Evolutionary conservation across 2,329 filamentous ascomycete genomes (phyloP).

Genomic region (Sarocladiaceae sp.): DNA sequence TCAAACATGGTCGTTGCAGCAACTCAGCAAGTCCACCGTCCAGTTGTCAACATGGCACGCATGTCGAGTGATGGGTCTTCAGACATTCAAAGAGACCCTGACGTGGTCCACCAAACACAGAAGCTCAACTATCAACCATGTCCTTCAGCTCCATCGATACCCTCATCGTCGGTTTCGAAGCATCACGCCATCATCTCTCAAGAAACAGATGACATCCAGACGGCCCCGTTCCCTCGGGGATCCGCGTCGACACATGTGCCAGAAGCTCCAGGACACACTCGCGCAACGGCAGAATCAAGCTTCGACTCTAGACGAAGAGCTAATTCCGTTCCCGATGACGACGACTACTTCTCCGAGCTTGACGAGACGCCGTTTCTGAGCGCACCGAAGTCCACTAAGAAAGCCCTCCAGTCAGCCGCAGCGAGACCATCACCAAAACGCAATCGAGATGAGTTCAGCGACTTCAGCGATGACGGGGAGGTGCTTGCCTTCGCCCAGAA

Average conservation of each 20-base stretch:
- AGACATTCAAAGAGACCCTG: not conserved
- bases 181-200: not conserved
- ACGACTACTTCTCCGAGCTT: conserved; percentile 20
- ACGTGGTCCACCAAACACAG: conserved; percentile 8
- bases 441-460: conserved; percentile 32
- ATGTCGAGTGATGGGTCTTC: not conserved
- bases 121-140: not conserved
- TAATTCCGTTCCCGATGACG: not conserved
- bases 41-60: conserved; percentile 10
- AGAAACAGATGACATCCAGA: not conserved
- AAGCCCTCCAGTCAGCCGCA: conserved; percentile 5
- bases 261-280: not conserved
- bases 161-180: not conserved
- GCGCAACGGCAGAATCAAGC: not conserved
- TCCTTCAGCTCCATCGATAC: not conserved
- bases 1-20: conserved; percentile 25
- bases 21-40: conserved; percentile 36
- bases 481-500: conserved; percentile 47
- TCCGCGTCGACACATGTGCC: not conserved
- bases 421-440: conserved; percentile 9
- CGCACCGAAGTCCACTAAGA: conserved; percentile 9
- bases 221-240: conserved; percentile 1
- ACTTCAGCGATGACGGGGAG: conserved; percentile 44
- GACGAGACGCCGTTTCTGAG: conserved; percentile 20
- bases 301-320: not conserved